phyloP scores from a whole-genome alignment of 208 protist genomes.

The Borovskyia barvae region DNA sequence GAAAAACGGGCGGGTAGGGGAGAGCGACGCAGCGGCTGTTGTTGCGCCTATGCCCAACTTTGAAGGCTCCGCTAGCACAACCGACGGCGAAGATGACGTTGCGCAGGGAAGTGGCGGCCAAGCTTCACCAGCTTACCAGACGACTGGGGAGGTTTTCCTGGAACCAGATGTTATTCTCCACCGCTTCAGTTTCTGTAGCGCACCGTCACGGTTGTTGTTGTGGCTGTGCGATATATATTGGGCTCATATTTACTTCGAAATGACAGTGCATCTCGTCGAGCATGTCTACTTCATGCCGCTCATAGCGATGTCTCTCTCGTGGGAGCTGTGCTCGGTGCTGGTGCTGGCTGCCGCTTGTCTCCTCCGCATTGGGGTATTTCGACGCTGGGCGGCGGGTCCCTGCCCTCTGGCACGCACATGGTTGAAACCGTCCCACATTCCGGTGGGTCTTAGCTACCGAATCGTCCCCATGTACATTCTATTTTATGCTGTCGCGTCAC shows the following conservation, averaged over 20 bases:
- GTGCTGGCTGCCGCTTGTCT: constrained; percentile 47
- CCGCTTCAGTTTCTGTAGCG: constrained; percentile 60
- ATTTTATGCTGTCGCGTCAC: constrained; percentile 51
- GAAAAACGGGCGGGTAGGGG: background rate
- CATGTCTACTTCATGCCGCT: constrained; percentile 86
- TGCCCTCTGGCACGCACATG: constrained; percentile 30
- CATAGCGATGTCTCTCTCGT: constrained; percentile 73
- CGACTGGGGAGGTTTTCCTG: constrained; percentile 42
- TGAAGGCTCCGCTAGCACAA: background rate
- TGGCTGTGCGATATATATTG: constrained; percentile 81
- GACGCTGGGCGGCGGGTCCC: constrained; percentile 44
- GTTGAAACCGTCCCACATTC: constrained; percentile 32
- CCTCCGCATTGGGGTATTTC: constrained; percentile 40
- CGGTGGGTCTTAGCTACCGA: constrained; percentile 30
- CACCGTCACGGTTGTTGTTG: constrained; percentile 41
- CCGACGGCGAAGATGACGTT: background rate
- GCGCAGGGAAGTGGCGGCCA: background rate
- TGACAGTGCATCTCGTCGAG: constrained; percentile 56
- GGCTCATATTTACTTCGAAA: constrained; percentile 58
- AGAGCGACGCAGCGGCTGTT: background rate
- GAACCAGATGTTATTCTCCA: constrained; percentile 49
- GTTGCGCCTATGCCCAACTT: too few relatives aligned
- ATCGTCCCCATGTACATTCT: constrained; percentile 68
- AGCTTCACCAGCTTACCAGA: constrained; percentile 6
- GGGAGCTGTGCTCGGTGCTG: constrained; percentile 44